phyloP scores from a whole-genome alignment of 179 eudicot species.

The Corrigiola litoralis region DNA sequence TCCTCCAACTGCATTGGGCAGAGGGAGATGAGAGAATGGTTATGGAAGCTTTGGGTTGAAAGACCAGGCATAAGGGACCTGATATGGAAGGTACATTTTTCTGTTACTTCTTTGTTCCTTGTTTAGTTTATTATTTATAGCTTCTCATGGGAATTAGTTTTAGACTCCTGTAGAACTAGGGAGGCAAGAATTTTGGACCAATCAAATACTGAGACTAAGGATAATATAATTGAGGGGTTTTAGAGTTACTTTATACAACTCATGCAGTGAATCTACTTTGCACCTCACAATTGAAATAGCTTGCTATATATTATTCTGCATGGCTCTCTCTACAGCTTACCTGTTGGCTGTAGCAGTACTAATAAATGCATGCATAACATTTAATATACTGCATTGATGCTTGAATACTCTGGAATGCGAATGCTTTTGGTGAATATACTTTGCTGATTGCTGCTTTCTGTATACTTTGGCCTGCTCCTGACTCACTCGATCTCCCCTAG shows the following conservation, averaged over 20 bases:
- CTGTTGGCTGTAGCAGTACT: too few relatives aligned
- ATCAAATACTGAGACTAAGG: not conserved
- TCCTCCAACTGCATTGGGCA: slow-evolving; percentile 78
- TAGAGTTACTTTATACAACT: too few relatives aligned
- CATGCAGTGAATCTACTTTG: not conserved
- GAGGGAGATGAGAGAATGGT: slow-evolving; percentile 90
- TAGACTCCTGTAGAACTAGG: not conserved
- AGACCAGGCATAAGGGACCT: slow-evolving; percentile 70
- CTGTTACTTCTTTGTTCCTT: not conserved
- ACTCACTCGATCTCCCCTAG: too few relatives aligned
- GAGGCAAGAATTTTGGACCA: not conserved
- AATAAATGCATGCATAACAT: not conserved
- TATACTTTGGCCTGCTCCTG: too few relatives aligned
- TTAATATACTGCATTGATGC: not conserved
- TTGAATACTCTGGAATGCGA: not conserved
- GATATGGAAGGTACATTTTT: slow-evolving; percentile 80
- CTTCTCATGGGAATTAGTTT: not conserved
- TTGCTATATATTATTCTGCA: too few relatives aligned
- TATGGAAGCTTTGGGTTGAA: slow-evolving; percentile 70
- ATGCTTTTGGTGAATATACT: not conserved
- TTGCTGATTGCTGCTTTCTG: too few relatives aligned
- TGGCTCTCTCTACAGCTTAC: too few relatives aligned
- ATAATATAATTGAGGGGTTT: not conserved
- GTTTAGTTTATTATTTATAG: not conserved
- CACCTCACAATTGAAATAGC: too few relatives aligned